Conservation (phyloP, 2,329 filamentous ascomycete species). For the Penicillium sp. region DNA sequence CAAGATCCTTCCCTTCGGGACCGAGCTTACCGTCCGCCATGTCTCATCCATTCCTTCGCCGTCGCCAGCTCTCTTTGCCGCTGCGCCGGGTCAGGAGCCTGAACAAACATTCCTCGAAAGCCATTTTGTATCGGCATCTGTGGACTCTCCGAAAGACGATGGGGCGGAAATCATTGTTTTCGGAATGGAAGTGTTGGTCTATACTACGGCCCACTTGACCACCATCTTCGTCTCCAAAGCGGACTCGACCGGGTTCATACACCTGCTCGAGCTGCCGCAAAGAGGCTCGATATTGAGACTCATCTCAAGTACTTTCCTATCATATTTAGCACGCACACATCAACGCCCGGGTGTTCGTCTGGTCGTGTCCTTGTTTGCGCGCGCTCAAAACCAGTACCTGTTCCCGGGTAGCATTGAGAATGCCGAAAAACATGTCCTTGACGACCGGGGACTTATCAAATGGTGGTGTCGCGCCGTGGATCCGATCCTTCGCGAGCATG, state of each 20-base stretch:
- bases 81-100: slow-evolving; percentile 67
- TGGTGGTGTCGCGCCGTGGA: slow-evolving; percentile 95
- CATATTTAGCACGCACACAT: slow-evolving; percentile 67
- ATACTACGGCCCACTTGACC: slow-evolving; percentile 74
- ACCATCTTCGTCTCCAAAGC: slow-evolving; percentile 96
- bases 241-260: slow-evolving; percentile 87
- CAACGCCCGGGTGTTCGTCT: slow-evolving; percentile 64
- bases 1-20: slow-evolving; percentile 51
- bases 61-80: slow-evolving; percentile 73
- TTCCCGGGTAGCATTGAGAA: slow-evolving; percentile 92
- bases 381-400: slow-evolving; percentile 88
- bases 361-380: slow-evolving; percentile 85
- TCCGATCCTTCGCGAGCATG: slow-evolving; percentile 60
- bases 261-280: slow-evolving; percentile 59
- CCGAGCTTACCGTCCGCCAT: slow-evolving; percentile 73
- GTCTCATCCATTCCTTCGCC: slow-evolving; percentile 78
- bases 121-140: slow-evolving; percentile 68
- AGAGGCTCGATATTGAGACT: slow-evolving; percentile 67
- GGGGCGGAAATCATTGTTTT: slow-evolving; percentile 65
- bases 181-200: slow-evolving; percentile 84
- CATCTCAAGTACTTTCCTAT: slow-evolving; percentile 71
- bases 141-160: slow-evolving; percentile 32
- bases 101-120: slow-evolving; percentile 83
- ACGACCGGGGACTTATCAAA: slow-evolving; percentile 82
- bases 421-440: slow-evolving; percentile 79